Base-by-base conservation (phyloP, 345 rosid genomes). In the Acer campestre region DNA sequence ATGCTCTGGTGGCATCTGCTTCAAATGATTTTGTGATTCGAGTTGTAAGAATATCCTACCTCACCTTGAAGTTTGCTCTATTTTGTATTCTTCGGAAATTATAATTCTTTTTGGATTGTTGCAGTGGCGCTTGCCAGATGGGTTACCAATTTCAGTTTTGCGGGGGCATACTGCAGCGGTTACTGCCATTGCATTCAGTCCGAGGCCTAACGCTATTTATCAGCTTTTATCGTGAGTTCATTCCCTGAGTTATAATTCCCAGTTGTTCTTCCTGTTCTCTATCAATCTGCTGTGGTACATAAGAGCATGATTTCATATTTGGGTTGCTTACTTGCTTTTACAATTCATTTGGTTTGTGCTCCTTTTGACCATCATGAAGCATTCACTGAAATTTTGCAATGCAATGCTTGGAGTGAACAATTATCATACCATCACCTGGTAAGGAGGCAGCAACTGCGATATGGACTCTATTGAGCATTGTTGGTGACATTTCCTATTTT, bases 61-160 rank as follows among this genome's bases (percentile, higher is more conserved):
- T 55, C 27, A 64, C 80, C 68, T 71, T 77, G 53, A 44, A 31
- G 70, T 51, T 23, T 74, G 40, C 55, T 71, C 7, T 80, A 42
- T 77, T 76, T 73, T 40, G 25, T 75, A 53, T 55, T 29, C 64
- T 76, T 69, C 27, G 48, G 49, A 68, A 65, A 75, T 74, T 18
- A 58, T 71, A 49, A 67, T 81, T 78, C 56, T 56, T 77, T 73
- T 80, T 82, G 77, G 77, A 85, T 75, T 68, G 70, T 79, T 81
- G 62, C 88, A 96, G 99, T 96, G 99, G 99, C 96, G 98, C 78
- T 84, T 96, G 87, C 97, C 99, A 66, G 99, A 96, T 87, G 99
- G 99, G 82, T 69, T 87, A 78, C 98, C 98, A 42, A 92, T 94
- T 80, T 94, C 99, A 69, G 94, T 96, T 80, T 79, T 96, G 80